Conservation (phyloP, 768 basidiomycete species). For the Russula sp. region DNA sequence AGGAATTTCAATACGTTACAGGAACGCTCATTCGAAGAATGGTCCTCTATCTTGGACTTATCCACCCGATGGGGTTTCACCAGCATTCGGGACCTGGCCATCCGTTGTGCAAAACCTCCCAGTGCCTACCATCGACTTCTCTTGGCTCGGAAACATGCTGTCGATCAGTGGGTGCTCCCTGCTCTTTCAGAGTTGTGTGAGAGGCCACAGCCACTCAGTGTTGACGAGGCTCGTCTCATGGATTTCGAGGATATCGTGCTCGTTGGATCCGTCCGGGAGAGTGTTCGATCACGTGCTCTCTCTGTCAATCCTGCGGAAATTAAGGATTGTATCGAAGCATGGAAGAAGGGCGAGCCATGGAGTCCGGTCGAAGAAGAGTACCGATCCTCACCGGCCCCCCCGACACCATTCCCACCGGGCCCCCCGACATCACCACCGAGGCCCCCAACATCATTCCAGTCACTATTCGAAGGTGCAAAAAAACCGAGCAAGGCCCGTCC, state of each 20-base stretch:
- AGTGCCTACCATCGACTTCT: not conserved
- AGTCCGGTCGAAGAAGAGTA: no score
- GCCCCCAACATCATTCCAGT: no score
- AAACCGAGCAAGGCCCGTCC: no score
- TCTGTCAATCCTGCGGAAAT: no score
- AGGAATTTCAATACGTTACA: conserved; percentile 14
- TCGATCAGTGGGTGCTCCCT: conserved; percentile 14
- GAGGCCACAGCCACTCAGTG: conserved; percentile 12
- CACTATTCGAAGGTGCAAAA: no score
- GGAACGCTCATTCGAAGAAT: conserved; percentile 10
- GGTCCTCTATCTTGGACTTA: conserved; percentile 18
- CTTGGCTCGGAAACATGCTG: conserved; percentile 1
- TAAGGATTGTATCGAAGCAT: no score
- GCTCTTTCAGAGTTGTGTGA: conserved; percentile 9
- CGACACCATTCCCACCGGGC: not conserved
- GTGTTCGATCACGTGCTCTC: no score
- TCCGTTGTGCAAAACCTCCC: not conserved
- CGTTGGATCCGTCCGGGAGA: no score
- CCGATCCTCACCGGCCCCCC: no score
- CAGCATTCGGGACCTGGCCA: conserved; percentile 15
- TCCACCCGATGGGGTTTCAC: conserved; percentile 20
- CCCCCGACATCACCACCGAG: not conserved
- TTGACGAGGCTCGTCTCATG: conserved; percentile 14
- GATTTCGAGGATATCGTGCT: conserved; percentile 15
- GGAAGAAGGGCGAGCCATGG: no score